These are phyloP conservation scores for Arctium minus DNA, from an alignment of 129 eudicot species.

Conservation along the genomic window DNA sequence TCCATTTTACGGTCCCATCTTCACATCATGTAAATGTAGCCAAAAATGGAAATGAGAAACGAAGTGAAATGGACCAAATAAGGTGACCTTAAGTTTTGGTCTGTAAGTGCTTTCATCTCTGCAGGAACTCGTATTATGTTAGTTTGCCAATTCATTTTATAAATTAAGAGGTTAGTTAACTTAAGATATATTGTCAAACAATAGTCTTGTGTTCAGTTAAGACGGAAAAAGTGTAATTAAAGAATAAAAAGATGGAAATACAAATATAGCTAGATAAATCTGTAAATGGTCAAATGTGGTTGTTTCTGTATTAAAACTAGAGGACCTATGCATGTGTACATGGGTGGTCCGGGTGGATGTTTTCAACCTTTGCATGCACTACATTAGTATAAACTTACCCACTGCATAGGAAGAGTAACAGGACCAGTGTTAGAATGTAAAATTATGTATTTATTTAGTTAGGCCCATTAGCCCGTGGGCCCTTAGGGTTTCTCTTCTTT, in stretches of 20 bases:
- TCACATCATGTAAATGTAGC: background rate
- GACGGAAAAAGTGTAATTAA: background rate
- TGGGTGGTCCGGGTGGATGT: background rate
- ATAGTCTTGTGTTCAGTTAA: background rate
- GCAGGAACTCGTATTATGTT: background rate
- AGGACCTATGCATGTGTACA: background rate
- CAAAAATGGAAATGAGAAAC: background rate
- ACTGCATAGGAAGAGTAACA: background rate
- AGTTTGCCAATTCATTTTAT: background rate
- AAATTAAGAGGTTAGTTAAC: background rate
- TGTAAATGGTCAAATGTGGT: background rate
- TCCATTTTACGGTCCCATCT: background rate
- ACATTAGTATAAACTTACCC: background rate
- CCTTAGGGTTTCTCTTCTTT: too few species aligned
- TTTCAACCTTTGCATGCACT: background rate
- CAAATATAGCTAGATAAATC: background rate
- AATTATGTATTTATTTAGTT: too few species aligned
- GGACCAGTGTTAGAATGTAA: background rate
- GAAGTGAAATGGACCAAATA: background rate
- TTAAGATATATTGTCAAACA: conserved; percentile 6
- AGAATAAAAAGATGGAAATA: background rate
- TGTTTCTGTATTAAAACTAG: background rate
- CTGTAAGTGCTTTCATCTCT: conserved; percentile 1
- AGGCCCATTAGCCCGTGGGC: too few species aligned
- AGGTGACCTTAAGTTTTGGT: background rate